These are phyloP conservation scores for Aspergillus sclerotialis DNA, from an alignment of 2,329 filamentous ascomycete species.

Conservation along the genomic window DNA sequence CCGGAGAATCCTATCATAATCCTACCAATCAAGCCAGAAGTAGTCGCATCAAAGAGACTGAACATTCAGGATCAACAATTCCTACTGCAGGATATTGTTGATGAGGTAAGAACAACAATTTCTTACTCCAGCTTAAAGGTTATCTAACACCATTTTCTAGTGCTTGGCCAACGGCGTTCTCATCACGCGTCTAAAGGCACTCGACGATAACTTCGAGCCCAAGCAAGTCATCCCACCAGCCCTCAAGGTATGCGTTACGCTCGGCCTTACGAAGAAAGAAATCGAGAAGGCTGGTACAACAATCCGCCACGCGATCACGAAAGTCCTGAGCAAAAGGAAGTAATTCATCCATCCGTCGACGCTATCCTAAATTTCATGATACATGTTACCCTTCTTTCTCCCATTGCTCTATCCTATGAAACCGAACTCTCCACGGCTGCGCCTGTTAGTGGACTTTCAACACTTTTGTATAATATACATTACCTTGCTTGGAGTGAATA, in stretches of 20 bases:
- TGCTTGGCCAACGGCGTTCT: slow-evolving; percentile 80
- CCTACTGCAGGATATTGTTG: slow-evolving; percentile 83
- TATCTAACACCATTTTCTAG: slow-evolving; percentile 39
- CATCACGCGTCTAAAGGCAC: slow-evolving; percentile 76
- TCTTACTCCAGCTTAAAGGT: background rate
- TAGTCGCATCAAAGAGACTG: slow-evolving; percentile 64
- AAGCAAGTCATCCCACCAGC: slow-evolving; percentile 69
- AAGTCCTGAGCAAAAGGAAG: slow-evolving; percentile 63
- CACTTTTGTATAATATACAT: background rate
- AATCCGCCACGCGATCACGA: slow-evolving; percentile 88
- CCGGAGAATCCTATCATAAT: slow-evolving; percentile 83
- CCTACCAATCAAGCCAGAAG: slow-evolving; percentile 73
- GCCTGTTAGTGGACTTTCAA: background rate
- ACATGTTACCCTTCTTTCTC: background rate
- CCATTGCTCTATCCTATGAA: background rate
- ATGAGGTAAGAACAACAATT: slow-evolving; percentile 78
- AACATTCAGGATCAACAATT: slow-evolving; percentile 71
- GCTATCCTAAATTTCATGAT: background rate
- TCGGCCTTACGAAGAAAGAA: slow-evolving; percentile 84
- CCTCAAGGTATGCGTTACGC: slow-evolving; percentile 85
- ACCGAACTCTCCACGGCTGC: background rate
- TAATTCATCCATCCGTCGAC: slow-evolving; percentile 18
- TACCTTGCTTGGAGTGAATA: background rate
- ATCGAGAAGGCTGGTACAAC: slow-evolving; percentile 85
- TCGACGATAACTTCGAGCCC: slow-evolving; percentile 59